phyloP scores from a whole-genome alignment of 2,329 filamentous ascomycete species.

The Zelopaecilomyces penicillatus region DNA sequence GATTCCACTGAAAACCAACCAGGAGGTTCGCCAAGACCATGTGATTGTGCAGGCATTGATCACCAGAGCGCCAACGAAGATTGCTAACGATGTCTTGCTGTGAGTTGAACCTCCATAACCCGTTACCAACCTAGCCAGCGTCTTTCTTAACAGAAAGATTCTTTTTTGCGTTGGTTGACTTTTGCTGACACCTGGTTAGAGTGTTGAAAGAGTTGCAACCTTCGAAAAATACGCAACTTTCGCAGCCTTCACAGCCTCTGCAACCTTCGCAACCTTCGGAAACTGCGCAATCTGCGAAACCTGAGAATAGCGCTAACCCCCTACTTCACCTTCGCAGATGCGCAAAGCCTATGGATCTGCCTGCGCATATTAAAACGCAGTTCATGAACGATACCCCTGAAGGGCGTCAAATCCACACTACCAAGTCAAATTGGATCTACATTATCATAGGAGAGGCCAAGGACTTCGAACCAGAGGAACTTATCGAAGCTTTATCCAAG shows the following conservation, averaged over 20 bases:
- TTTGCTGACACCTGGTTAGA: too few relatives aligned
- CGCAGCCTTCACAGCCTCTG: background rate
- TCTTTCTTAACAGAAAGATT: background rate
- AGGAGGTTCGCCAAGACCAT: constrained; percentile 54
- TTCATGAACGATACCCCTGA: constrained; percentile 50
- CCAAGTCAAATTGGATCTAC: constrained; percentile 53
- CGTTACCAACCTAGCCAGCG: background rate
- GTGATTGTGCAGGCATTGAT: constrained; percentile 57
- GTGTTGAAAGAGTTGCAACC: too few relatives aligned
- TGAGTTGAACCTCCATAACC: constrained; percentile 32
- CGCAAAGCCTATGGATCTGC: constrained; percentile 61
- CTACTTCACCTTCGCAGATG: constrained; percentile 68
- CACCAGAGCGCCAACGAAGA: constrained; percentile 62
- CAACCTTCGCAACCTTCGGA: background rate
- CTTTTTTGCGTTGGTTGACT: background rate
- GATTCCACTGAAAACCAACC: constrained; percentile 55
- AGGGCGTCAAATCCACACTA: constrained; percentile 49
- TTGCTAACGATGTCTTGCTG: constrained; percentile 65
- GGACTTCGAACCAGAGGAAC: constrained; percentile 44
- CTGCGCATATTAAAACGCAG: constrained; percentile 53
- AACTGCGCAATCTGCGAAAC: constrained; percentile 42
- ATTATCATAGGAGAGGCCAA: constrained; percentile 46
- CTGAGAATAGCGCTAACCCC: constrained; percentile 54
- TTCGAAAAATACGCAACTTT: background rate
- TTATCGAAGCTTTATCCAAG: constrained; percentile 38